Conservation (phyloP, 1,284 basidiomycete genomes). For the Sporisorium exsertum region DNA sequence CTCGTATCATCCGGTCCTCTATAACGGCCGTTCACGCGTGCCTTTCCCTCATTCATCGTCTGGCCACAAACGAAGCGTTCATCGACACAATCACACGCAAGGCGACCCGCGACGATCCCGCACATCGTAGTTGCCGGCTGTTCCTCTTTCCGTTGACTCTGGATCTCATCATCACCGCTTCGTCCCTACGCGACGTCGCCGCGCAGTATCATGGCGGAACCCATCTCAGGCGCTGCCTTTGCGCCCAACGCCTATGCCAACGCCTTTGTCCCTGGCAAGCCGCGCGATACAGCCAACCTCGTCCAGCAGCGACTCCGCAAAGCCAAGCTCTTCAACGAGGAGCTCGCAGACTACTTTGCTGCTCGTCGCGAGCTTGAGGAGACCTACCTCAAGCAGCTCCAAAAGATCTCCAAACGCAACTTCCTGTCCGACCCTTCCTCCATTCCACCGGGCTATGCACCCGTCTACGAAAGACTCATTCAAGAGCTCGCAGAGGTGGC, state of each 20-base stretch:
- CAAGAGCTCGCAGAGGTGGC: constrained; percentile 65
- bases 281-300: constrained; percentile 34
- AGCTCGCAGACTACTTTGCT: constrained; percentile 71
- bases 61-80: neutral
- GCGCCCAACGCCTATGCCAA: constrained; percentile 53
- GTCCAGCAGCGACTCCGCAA: constrained; percentile 55
- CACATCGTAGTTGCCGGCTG: neutral
- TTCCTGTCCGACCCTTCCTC: constrained; percentile 65
- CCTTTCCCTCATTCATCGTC: neutral
- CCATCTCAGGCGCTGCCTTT: constrained; percentile 35
- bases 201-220: constrained; percentile 23
- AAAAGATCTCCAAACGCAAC: constrained; percentile 71
- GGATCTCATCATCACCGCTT: neutral
- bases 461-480: constrained; percentile 65
- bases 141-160: neutral
- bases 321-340: constrained; percentile 62
- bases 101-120: neutral
- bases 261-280: constrained; percentile 50
- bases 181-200: neutral
- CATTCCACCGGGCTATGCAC: constrained; percentile 60
- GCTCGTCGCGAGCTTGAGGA: constrained; percentile 72
- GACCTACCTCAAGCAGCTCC: constrained; percentile 71
- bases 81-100: neutral
- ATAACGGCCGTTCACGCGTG: neutral
- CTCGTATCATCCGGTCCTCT: neutral